phyloP scores from a whole-genome alignment of 306 rosid genomes.

The Rosa lucieae region DNA sequence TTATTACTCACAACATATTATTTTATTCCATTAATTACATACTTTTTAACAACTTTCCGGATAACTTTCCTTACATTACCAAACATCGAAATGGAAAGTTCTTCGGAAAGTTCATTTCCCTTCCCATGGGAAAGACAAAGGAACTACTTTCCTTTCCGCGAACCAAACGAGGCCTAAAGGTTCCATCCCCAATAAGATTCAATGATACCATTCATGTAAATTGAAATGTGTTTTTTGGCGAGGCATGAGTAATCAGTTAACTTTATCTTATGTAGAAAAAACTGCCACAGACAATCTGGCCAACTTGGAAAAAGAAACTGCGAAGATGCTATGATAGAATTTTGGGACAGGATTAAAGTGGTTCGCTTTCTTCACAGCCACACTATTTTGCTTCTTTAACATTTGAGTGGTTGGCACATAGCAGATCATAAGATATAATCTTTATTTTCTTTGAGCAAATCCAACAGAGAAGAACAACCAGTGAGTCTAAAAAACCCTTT shows the following conservation, averaged over 20 bases:
- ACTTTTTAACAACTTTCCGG: too few relatives aligned
- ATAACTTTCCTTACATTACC: too few relatives aligned
- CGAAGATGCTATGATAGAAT: background rate
- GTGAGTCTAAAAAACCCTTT: background rate
- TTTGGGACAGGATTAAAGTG: background rate
- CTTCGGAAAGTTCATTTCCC: too few relatives aligned
- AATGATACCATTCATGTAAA: background rate
- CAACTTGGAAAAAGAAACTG: background rate
- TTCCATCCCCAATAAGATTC: background rate
- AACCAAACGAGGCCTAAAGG: too few relatives aligned
- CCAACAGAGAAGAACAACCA: background rate
- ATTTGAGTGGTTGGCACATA: constrained; percentile 8
- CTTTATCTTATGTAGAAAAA: background rate
- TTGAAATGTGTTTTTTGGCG: background rate
- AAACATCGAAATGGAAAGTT: too few relatives aligned
- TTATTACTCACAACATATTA: too few relatives aligned
- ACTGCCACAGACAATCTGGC: background rate
- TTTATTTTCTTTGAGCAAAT: constrained; percentile 22
- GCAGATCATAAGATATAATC: constrained; percentile 10
- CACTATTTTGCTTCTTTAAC: background rate
- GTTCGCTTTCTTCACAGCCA: background rate
- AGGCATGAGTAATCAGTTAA: background rate
- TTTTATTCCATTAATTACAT: too few relatives aligned
- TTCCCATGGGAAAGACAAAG: too few relatives aligned
- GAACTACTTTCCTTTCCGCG: too few relatives aligned